These are phyloP conservation scores for Fusarium mundagurra DNA, from an alignment of 2,329 filamentous ascomycete genomes.

Conservation along the genomic window DNA sequence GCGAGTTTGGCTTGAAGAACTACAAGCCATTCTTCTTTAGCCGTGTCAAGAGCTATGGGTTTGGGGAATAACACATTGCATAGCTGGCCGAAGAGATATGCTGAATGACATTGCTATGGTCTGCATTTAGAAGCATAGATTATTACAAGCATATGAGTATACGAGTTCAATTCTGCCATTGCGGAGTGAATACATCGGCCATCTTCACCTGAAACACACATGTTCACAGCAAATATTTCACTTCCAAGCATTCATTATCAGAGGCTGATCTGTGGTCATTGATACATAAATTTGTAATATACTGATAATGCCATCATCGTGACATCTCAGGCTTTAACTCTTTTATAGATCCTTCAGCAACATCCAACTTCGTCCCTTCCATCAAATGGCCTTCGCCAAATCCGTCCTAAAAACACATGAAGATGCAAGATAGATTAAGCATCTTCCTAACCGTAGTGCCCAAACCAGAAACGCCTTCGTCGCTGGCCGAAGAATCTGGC, in stretches of 20 bases:
- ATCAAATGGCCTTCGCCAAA: background rate
- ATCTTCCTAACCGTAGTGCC: background rate
- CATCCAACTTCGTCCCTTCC: background rate
- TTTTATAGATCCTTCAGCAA: conserved; percentile 7
- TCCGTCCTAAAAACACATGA: background rate
- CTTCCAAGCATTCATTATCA: background rate
- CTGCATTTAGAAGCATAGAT: background rate
- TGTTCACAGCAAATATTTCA: background rate
- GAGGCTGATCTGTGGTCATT: background rate
- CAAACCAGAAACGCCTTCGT: conserved; percentile 29
- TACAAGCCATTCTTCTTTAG: conserved; percentile 75
- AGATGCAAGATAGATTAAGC: conserved; percentile 5
- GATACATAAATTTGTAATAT: conserved; percentile 15
- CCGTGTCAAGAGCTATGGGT: conserved; percentile 70
- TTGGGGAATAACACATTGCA: conserved; percentile 48
- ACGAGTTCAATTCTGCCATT: background rate
- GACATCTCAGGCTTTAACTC: conserved; percentile 1
- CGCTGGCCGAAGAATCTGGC: conserved; percentile 20
- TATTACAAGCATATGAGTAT: background rate
- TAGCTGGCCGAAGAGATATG: background rate
- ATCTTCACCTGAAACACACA: background rate
- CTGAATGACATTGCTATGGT: background rate
- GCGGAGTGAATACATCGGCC: background rate
- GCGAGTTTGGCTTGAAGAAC: conserved; percentile 75
- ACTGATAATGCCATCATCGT: conserved; percentile 3